Evolutionary conservation across 2,329 filamentous ascomycete genomes (phyloP).

Genomic region (Penicillium sp.): DNA sequence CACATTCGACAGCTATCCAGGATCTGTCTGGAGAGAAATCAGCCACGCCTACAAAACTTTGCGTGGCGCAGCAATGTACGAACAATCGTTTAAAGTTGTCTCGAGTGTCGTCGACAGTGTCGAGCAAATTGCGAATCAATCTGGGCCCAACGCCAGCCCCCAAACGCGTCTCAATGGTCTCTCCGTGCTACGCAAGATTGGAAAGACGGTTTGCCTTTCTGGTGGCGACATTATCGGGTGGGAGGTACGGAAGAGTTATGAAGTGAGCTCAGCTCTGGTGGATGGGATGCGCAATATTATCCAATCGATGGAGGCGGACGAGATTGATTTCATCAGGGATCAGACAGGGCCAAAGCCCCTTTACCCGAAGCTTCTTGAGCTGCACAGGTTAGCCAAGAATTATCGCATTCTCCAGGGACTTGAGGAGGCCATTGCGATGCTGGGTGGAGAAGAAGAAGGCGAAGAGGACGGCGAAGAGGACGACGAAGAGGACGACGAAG

Average conservation of each 20-base stretch:
- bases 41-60: constrained; percentile 10
- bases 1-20: neutral
- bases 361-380: constrained; percentile 13
- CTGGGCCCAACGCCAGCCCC: neutral
- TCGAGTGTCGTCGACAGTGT: neutral
- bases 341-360: neutral
- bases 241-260: constrained; percentile 17
- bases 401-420: constrained; percentile 5
- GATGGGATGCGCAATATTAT: constrained; percentile 18
- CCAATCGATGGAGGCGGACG: constrained; percentile 6
- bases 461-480: neutral
- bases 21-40: constrained; percentile 11
- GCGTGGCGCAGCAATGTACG: constrained; percentile 9
- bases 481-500: too few relatives aligned
- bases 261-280: constrained; percentile 7
- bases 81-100: constrained; percentile 6
- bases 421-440: neutral
- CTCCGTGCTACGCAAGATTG: constrained; percentile 20
- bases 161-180: constrained; percentile 20
- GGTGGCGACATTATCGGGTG: constrained; percentile 3
- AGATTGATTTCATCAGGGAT: neutral
- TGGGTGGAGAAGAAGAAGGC: neutral
- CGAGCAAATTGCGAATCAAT: constrained; percentile 4
- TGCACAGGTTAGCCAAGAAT: constrained; percentile 1
- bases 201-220: constrained; percentile 17